Percentiles rank a stretch among this genome's conserved stretches.
Evolutionary conservation across 2,329 filamentous ascomycete species (phyloP).

Genomic region (Alternaria infectoria): DNA sequence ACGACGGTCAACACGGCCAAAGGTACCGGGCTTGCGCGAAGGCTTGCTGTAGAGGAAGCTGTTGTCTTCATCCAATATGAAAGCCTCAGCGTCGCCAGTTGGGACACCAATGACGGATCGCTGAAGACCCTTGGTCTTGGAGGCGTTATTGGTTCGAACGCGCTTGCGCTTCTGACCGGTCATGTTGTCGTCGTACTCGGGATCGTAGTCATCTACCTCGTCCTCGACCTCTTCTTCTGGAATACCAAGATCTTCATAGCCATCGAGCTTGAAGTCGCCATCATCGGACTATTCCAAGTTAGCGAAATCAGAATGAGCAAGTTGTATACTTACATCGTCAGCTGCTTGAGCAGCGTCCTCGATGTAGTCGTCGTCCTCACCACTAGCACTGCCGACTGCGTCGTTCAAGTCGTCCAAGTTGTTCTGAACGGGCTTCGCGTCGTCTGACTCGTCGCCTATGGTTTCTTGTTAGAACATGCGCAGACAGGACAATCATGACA

Average conservation of each 20-base stretch:
- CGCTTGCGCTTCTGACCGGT: conserved; percentile 26
- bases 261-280: conserved; percentile 27
- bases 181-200: conserved; percentile 8
- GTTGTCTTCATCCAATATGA: conserved; percentile 31
- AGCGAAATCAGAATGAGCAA: background rate
- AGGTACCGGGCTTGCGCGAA: conserved; percentile 28
- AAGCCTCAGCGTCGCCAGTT: conserved; percentile 20
- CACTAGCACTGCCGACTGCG: conserved; percentile 6
- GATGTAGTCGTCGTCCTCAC: conserved; percentile 12
- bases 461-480: conserved; percentile 1
- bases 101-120: conserved; percentile 17
- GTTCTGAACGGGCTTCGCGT: conserved; percentile 8
- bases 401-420: conserved; percentile 8
- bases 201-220: conserved; percentile 12
- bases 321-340: conserved; percentile 6
- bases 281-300: conserved; percentile 13
- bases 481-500: background rate
- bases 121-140: conserved; percentile 8
- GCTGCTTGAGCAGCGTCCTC: conserved; percentile 4
- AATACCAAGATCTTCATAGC: conserved; percentile 14
- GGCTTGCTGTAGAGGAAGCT: conserved; percentile 6
- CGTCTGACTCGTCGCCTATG: conserved; percentile 18
- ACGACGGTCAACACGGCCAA: conserved; percentile 26
- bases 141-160: conserved; percentile 6
- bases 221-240: conserved; percentile 5